These are phyloP conservation scores for Apiospora aurea DNA, from an alignment of 2,329 filamentous ascomycete genomes.

Conservation along the genomic window DNA sequence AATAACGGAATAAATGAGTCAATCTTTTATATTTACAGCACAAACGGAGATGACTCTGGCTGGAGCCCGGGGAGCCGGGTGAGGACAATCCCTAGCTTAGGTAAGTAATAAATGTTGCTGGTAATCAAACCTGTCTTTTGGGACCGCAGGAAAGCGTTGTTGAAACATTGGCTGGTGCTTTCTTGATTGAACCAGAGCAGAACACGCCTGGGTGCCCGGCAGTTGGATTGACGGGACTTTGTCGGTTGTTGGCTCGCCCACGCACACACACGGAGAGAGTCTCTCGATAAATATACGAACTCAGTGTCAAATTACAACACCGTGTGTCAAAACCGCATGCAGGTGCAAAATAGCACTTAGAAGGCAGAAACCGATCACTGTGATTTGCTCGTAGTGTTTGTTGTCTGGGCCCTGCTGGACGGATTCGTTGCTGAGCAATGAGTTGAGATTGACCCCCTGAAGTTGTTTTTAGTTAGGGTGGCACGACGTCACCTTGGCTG, in stretches of 20 bases:
- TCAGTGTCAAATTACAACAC: neutral
- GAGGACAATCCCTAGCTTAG: neutral
- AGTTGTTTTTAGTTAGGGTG: constrained; percentile 5
- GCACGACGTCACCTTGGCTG: neutral
- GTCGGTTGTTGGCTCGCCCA: too few relatives aligned
- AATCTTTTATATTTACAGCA: neutral
- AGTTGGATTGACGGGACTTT: too few relatives aligned
- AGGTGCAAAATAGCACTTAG: neutral
- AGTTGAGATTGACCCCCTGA: neutral
- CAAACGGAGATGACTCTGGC: neutral
- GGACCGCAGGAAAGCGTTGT: neutral
- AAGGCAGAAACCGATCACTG: neutral
- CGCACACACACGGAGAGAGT: too few relatives aligned
- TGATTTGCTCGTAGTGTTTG: neutral
- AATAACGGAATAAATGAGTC: neutral
- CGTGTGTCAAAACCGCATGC: neutral
- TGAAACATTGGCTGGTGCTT: neutral
- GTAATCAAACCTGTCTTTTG: neutral
- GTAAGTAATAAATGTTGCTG: neutral
- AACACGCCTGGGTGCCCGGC: neutral
- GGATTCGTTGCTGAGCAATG: neutral
- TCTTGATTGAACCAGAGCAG: neutral
- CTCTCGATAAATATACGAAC: too few relatives aligned
- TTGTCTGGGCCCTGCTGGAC: neutral
- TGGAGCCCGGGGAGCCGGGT: neutral